Evolutionary conservation across 2,329 filamentous ascomycete species (phyloP).

Genomic region (Thermoascus crustaceus): DNA sequence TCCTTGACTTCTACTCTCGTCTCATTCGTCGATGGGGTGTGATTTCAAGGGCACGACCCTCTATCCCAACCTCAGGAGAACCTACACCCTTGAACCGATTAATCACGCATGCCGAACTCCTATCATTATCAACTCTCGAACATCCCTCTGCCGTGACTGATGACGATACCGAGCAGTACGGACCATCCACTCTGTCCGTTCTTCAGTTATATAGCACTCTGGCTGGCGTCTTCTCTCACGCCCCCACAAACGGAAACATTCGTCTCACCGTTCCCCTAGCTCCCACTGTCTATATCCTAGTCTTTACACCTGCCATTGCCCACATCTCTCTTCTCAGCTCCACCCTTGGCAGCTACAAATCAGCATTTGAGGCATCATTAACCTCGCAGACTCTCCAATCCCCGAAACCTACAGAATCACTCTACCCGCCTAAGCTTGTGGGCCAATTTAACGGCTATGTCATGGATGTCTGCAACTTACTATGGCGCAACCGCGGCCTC

Average conservation of each 20-base stretch:
- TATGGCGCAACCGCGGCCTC: constrained; percentile 71
- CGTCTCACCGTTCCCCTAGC: constrained; percentile 62
- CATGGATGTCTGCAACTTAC: constrained; percentile 77
- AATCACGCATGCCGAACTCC: constrained; percentile 43
- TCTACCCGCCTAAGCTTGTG: constrained; percentile 54
- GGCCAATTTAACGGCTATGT: constrained; percentile 72
- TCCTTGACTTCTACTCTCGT: constrained; percentile 60
- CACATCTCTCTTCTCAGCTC: constrained; percentile 61
- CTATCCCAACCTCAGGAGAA: constrained; percentile 17
- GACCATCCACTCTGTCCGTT: constrained; percentile 41
- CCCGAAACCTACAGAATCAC: constrained; percentile 22
- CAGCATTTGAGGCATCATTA: constrained; percentile 59
- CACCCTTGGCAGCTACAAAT: constrained; percentile 65
- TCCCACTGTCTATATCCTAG: constrained; percentile 60
- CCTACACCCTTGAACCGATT: constrained; percentile 33
- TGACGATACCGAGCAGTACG: constrained; percentile 8
- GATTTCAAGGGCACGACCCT: constrained; percentile 21
- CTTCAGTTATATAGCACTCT: constrained; percentile 63
- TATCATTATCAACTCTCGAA: constrained; percentile 55
- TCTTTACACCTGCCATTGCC: constrained; percentile 57
- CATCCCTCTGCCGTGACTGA: constrained; percentile 30
- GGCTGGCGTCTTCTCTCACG: constrained; percentile 48
- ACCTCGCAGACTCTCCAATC: constrained; percentile 28
- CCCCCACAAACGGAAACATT: constrained; percentile 45
- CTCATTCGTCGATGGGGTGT: constrained; percentile 52